Percentiles rank a stretch among this genome's conserved stretches.
These are phyloP conservation scores for Fremontodendron californicum DNA, from an alignment of 345 rosid species.

Conservation along the genomic window DNA sequence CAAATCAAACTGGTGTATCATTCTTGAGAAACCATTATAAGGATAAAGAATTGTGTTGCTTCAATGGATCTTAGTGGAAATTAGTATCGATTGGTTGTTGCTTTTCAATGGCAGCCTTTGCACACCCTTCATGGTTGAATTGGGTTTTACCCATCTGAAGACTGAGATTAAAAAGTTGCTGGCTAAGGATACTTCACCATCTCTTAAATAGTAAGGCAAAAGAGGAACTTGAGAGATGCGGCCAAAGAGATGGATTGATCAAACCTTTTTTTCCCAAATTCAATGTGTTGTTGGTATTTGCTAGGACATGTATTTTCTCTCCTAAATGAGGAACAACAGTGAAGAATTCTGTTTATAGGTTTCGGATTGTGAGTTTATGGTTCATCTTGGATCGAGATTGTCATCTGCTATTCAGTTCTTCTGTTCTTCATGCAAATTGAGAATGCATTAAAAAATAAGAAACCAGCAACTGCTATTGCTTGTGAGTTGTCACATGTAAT, in stretches of 20 bases:
- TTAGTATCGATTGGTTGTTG: not conserved
- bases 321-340: not conserved
- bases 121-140: not conserved
- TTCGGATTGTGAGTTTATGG: not conserved
- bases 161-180: not conserved
- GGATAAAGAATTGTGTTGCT: not conserved
- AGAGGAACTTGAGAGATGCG: not conserved
- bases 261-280: not conserved
- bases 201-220: not conserved
- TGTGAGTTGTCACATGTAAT: not conserved
- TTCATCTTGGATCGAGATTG: not conserved
- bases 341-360: not conserved
- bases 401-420: not conserved
- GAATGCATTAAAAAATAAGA: not conserved
- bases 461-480: not conserved
- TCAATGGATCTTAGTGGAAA: not conserved
- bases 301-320: not conserved
- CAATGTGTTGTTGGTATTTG: not conserved
- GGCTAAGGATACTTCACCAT: not conserved
- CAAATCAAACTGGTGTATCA: constrained; percentile 94
- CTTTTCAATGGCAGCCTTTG: not conserved
- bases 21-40: constrained; percentile 66
- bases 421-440: not conserved
- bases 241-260: not conserved
- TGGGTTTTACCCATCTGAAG: not conserved